Percentiles rank a stretch among this genome's conserved stretches.
phyloP scores from a whole-genome alignment of 139 green algal species.

The Nannochloris sp. region DNA sequence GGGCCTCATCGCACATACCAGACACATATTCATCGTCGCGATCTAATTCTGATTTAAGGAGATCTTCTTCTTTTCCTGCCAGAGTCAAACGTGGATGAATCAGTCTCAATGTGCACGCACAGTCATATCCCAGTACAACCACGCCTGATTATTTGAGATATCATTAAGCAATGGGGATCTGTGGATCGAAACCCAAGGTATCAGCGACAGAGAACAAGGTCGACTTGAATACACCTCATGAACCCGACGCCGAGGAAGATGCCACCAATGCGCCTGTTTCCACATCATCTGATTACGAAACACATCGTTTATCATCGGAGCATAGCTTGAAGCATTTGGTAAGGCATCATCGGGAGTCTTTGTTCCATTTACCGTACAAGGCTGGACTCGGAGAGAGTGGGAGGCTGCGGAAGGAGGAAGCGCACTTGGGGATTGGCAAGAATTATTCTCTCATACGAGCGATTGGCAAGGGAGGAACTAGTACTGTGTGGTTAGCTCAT shows the following conservation, averaged over 20 bases:
- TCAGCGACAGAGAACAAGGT: background rate
- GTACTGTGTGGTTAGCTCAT: conserved; percentile 11
- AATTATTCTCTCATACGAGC: conserved; percentile 1
- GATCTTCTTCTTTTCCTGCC: too few species aligned
- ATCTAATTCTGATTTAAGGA: too few species aligned
- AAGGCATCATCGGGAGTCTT: conserved; percentile 15
- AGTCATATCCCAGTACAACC: too few species aligned
- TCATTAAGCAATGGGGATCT: too few species aligned
- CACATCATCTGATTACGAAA: background rate
- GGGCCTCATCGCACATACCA: too few species aligned
- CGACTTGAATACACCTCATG: background rate
- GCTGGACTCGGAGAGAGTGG: background rate
- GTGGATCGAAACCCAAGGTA: too few species aligned
- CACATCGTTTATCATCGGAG: background rate
- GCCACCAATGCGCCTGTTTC: too few species aligned
- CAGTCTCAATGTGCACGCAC: too few species aligned
- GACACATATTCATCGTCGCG: too few species aligned
- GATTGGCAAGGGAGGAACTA: conserved; percentile 14
- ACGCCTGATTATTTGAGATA: too few species aligned
- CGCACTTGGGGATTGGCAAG: conserved; percentile 14
- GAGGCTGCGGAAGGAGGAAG: background rate
- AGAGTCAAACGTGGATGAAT: too few species aligned
- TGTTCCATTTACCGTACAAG: conserved; percentile 6
- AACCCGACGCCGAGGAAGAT: background rate
- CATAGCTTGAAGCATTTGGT: conserved; percentile 13